Conservation (phyloP, 1,139 yeast genomes). For the Candida freyschussii region DNA sequence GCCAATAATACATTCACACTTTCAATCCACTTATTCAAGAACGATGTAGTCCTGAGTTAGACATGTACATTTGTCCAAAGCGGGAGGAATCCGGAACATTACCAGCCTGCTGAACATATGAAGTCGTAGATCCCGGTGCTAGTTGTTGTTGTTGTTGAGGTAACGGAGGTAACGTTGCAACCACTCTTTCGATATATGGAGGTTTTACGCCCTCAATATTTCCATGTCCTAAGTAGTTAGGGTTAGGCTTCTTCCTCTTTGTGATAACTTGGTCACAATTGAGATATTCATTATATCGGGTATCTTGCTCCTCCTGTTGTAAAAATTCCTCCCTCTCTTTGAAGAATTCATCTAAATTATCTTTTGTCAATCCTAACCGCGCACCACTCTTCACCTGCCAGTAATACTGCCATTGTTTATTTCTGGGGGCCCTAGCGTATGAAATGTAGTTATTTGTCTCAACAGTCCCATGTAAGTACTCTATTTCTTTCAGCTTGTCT, state of each 20-base stretch:
- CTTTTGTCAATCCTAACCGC: conserved; percentile 29
- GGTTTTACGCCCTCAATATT: conserved; percentile 39
- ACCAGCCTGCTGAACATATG: conserved; percentile 1
- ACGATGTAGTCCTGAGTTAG: conserved; percentile 1
- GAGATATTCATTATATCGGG: conserved; percentile 28
- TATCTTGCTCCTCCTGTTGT: conserved; percentile 26
- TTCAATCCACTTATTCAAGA: conserved; percentile 3
- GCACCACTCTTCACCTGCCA: conserved; percentile 36
- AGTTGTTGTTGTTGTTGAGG: conserved; percentile 2
- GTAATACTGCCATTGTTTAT: conserved; percentile 32
- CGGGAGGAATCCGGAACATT: not conserved
- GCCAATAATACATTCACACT: no score
- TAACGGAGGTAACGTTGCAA: conserved; percentile 1
- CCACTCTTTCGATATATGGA: conserved; percentile 30
- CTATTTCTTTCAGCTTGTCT: conserved; percentile 30
- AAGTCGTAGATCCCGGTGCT: conserved; percentile 1
- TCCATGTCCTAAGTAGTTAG: conserved; percentile 40
- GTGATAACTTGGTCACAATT: conserved; percentile 32
- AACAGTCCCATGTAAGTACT: conserved; percentile 33
- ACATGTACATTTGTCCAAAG: no score
- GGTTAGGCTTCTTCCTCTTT: conserved; percentile 38
- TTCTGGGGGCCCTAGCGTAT: conserved; percentile 27
- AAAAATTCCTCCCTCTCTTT: conserved; percentile 25
- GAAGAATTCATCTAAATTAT: conserved; percentile 22
- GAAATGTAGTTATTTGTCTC: conserved; percentile 30